phyloP scores from a whole-genome alignment of 2,329 filamentous ascomycete species.

The Fusarium austroafricanum region DNA sequence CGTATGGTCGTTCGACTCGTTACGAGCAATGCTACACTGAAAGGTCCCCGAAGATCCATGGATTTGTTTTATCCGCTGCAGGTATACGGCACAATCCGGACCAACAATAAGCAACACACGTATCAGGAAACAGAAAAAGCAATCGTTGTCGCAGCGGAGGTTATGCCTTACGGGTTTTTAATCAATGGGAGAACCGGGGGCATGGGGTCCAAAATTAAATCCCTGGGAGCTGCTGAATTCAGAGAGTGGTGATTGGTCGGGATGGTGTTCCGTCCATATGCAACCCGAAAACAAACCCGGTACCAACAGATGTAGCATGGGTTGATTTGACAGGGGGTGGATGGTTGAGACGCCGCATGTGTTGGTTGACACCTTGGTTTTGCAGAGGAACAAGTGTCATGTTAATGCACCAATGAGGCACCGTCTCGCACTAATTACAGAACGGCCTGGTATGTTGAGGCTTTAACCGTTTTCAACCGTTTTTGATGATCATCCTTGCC shows the following conservation, averaged over 20 bases:
- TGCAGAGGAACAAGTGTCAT: not conserved
- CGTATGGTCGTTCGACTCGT: not conserved
- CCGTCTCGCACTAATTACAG: too few relatives aligned
- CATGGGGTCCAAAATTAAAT: not conserved
- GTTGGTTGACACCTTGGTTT: constrained; percentile 13
- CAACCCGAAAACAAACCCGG: constrained; percentile 7
- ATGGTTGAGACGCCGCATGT: constrained; percentile 9
- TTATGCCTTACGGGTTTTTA: not conserved
- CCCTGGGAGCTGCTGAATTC: not conserved
- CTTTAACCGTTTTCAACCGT: too few relatives aligned
- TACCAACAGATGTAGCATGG: constrained; percentile 13
- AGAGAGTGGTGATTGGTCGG: not conserved
- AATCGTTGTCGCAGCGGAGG: not conserved
- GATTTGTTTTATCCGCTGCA: constrained; percentile 33
- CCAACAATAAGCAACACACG: not conserved
- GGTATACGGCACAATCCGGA: constrained; percentile 13
- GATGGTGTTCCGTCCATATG: constrained; percentile 1
- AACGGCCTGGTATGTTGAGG: too few relatives aligned
- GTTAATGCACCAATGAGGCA: constrained; percentile 24
- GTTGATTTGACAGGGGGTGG: too few relatives aligned
- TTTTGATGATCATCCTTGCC: too few relatives aligned
- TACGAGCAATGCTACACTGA: constrained; percentile 6
- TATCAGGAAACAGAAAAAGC: not conserved
- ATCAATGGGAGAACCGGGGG: not conserved
- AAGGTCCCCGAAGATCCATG: constrained; percentile 4